phyloP scores from a whole-genome alignment of 352 stramenopile genomes.

The Phytophthora palmivora region DNA sequence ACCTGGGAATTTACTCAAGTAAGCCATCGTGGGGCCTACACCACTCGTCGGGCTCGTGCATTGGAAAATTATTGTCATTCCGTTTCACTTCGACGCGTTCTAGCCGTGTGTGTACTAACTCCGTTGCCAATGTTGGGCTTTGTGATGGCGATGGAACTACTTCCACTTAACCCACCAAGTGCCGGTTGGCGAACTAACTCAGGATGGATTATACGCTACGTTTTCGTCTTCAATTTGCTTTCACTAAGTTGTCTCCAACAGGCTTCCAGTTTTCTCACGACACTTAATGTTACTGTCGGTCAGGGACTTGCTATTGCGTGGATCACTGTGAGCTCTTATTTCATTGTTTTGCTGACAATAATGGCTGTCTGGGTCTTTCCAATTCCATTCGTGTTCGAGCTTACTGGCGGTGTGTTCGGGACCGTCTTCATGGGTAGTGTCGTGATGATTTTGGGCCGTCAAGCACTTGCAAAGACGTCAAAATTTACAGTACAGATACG shows the following conservation, averaged over 20 bases:
- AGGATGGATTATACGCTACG: slow-evolving; percentile 19
- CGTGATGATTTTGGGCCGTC: slow-evolving; percentile 8
- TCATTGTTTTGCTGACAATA: slow-evolving; percentile 28
- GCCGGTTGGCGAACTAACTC: slow-evolving; percentile 23
- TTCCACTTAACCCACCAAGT: slow-evolving; percentile 17
- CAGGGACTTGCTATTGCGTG: slow-evolving; percentile 23
- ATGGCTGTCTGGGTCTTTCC: slow-evolving; percentile 33
- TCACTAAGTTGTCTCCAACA: slow-evolving; percentile 22
- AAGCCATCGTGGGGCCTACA: slow-evolving; percentile 17
- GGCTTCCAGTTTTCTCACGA: slow-evolving; percentile 10
- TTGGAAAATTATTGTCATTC: slow-evolving; percentile 23
- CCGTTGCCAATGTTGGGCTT: slow-evolving; percentile 15
- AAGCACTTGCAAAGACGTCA: slow-evolving; percentile 10
- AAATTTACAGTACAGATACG: slow-evolving; percentile 10
- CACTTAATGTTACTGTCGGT: slow-evolving; percentile 21
- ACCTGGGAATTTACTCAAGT: slow-evolving; percentile 18
- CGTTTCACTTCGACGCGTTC: slow-evolving; percentile 5
- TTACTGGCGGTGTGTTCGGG: slow-evolving; percentile 26
- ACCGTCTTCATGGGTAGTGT: slow-evolving; percentile 19
- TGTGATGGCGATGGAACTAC: slow-evolving; percentile 16
- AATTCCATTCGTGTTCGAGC: slow-evolving; percentile 36
- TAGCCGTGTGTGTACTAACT: slow-evolving; percentile 24
- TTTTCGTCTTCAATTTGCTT: slow-evolving; percentile 22
- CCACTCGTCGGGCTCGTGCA: slow-evolving; percentile 3
- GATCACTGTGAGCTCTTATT: slow-evolving; percentile 24